Evolutionary conservation across 257 asterid genomes (phyloP).

Genomic region (Coffea canephora): DNA sequence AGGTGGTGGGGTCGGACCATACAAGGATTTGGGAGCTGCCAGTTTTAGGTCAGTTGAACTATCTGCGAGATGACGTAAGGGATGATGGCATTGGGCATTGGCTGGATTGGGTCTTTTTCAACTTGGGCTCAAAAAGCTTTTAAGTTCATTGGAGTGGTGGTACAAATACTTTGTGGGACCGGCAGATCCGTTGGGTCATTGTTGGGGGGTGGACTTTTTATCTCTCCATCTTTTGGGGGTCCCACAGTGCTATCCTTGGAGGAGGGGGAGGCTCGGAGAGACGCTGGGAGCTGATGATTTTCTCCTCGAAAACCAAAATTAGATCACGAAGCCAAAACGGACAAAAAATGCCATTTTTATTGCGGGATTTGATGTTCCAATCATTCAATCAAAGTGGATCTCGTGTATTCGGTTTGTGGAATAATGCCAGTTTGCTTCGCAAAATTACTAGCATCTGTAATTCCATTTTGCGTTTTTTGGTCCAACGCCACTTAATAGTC

Average conservation of each 20-base stretch:
- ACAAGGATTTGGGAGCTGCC: slow-evolving; percentile 76
- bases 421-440: background rate
- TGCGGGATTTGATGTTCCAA: background rate
- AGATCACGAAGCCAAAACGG: no score
- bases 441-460: background rate
- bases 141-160: slow-evolving; percentile 7
- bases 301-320: background rate
- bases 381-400: background rate
- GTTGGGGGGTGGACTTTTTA: background rate
- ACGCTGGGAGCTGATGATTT: background rate
- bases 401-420: background rate
- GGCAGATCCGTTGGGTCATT: background rate
- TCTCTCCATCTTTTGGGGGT: background rate
- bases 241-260: background rate
- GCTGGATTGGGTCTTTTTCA: slow-evolving; percentile 5
- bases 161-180: slow-evolving; percentile 15
- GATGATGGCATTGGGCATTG: slow-evolving; percentile 35
- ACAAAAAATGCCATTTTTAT: no score
- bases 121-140: slow-evolving; percentile 2
- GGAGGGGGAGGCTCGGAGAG: background rate
- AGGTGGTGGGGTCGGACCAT: slow-evolving; percentile 61
- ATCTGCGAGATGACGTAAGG: slow-evolving; percentile 65
- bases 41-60: slow-evolving; percentile 91
- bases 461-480: background rate
- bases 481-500: background rate